phyloP scores from a whole-genome alignment of 768 basidiomycete species.

The Mycena sanguinolenta region DNA sequence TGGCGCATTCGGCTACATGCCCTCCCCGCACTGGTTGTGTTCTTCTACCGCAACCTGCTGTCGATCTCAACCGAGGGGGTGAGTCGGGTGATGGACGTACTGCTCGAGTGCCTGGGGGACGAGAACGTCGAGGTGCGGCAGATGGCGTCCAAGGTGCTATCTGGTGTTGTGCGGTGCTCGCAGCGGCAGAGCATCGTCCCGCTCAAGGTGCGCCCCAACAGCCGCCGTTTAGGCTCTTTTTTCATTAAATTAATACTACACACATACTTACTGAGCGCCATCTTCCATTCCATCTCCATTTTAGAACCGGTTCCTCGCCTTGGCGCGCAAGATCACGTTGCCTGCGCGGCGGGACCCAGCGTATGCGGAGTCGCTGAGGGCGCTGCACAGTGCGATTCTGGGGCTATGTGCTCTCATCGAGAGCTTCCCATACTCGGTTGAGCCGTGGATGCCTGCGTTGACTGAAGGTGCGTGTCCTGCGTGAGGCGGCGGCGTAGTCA shows the following conservation, averaged over 20 bases:
- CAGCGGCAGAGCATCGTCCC: conserved; percentile 88
- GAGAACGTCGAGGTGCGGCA: conserved; percentile 95
- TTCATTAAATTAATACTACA: conserved; percentile 2
- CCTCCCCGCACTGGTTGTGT: conserved; percentile 88
- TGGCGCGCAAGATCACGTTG: conserved; percentile 71
- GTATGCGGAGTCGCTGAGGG: conserved; percentile 80
- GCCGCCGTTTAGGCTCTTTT: conserved; percentile 32
- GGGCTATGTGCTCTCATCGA: conserved; percentile 92
- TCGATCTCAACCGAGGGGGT: conserved; percentile 78
- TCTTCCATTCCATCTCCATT: conserved; percentile 6
- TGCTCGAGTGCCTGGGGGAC: conserved; percentile 87
- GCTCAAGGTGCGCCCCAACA: conserved; percentile 68
- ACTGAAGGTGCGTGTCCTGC: conserved; percentile 69
- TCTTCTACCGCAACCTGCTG: conserved; percentile 92
- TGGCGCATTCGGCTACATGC: conserved; percentile 93
- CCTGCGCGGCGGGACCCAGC: conserved; percentile 77
- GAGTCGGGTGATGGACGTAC: conserved; percentile 82
- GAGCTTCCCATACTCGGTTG: conserved; percentile 95
- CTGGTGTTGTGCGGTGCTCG: conserved; percentile 91
- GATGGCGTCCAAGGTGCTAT: conserved; percentile 89
- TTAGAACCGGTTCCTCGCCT: conserved; percentile 84
- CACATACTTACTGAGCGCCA: background rate
- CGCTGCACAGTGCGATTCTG: conserved; percentile 89
- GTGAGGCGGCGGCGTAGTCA: no score
- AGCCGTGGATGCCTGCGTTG: conserved; percentile 88